These are phyloP conservation scores for Cyberlindnera maclurae DNA, from an alignment of 805 yeast species.

Conservation along the genomic window DNA sequence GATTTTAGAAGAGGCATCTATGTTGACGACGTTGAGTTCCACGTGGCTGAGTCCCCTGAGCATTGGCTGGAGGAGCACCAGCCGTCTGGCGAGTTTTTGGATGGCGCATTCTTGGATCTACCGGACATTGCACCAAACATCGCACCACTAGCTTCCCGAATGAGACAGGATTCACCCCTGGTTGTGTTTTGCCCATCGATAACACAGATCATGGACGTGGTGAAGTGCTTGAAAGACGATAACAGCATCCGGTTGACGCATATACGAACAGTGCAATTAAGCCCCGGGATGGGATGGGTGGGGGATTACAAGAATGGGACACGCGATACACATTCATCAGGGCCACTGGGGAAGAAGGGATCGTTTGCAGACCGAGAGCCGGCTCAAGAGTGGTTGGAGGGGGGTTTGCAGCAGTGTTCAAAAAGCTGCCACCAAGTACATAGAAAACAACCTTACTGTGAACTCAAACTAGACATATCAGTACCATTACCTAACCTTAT, in stretches of 20 bases:
- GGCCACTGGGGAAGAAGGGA: constrained; percentile 32
- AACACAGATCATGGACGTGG: constrained; percentile 38
- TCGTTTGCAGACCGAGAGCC: constrained; percentile 45
- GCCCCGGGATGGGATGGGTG: constrained; percentile 44
- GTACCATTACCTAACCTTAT: background rate
- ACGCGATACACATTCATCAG: constrained; percentile 33
- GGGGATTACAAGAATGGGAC: constrained; percentile 48
- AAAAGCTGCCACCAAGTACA: constrained; percentile 22
- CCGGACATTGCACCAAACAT: constrained; percentile 35
- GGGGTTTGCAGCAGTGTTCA: constrained; percentile 41
- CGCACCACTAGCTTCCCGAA: constrained; percentile 24
- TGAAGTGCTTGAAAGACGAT: constrained; percentile 26
- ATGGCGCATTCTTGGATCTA: constrained; percentile 42
- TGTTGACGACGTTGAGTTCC: constrained; percentile 38
- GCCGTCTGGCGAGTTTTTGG: constrained; percentile 26
- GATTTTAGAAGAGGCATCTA: constrained; percentile 38
- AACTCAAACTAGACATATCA: background rate
- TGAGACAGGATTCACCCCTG: constrained; percentile 37
- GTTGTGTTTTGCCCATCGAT: constrained; percentile 42
- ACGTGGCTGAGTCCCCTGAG: constrained; percentile 33
- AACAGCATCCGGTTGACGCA: constrained; percentile 29
- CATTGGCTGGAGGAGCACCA: constrained; percentile 28
- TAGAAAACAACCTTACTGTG: background rate
- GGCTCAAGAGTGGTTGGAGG: constrained; percentile 42
- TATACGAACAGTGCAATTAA: constrained; percentile 34